Base-by-base conservation (phyloP, 2,329 filamentous ascomycete species). In the Dactylellina sp. region DNA sequence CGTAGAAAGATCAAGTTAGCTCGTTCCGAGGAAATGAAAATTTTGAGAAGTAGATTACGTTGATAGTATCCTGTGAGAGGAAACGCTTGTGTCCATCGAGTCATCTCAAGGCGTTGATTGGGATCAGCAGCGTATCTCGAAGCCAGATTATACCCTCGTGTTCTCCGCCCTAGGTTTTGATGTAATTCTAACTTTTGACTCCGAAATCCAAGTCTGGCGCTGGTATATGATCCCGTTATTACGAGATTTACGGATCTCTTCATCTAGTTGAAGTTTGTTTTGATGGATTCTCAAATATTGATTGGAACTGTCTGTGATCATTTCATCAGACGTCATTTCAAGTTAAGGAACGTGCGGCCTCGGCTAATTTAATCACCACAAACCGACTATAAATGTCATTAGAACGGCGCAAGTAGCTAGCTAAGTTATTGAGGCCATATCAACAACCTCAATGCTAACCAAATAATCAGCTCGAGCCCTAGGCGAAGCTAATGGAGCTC, bases 21-120 rank as follows among this genome's bases (percentile, higher is more conserved):
- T 12, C 7, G 2, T 44, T 42, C 22, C 46, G 18, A 3, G 7
- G 3, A 16, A 53, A 18, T 46, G n/a, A 9, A 55, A 28, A 14
- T 35, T 18, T 25, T 25, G 35, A 18, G 50, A 39, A 40, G 22
- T 44, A 32, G 40, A 55, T n/a, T 49, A 78, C 77, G 56, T 57
- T 77, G 75, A 28, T 78, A 78, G 55, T 75, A 78, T 9, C 77
- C 77, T 18, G 49, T 75, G 12, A 78, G 71, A 37, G 77, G 77
- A 14, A 75, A 75, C 1, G 56, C 76, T 56, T 77, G 77, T 39
- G 64, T 20, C n/a, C 20, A 46, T 47, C 20, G n/a, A 16, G 16
- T 6, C 20, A 12, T 46, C 16, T 40, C 2, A 24, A 16, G 6
- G 9, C 24, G 14, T 16, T 18, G 16, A n/a, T 40, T 40, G n/a